Percentiles rank a stretch among this genome's conserved stretches.
These are phyloP conservation scores for Xylaria grammica DNA, from an alignment of 495 filamentous ascomycete genomes.

Conservation along the genomic window DNA sequence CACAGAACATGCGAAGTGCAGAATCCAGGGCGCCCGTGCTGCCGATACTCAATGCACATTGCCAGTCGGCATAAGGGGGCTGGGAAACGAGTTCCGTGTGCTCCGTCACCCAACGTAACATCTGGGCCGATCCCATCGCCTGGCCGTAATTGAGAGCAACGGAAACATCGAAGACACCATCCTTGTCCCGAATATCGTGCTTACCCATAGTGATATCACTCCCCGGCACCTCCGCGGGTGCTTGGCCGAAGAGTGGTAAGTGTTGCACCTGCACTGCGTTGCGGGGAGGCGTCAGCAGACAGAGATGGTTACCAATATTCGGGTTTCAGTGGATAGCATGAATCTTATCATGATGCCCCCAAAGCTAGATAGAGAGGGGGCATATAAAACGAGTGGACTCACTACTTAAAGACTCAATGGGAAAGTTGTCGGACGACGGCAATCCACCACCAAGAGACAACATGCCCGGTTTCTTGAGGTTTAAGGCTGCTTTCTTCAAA, in stretches of 20 bases:
- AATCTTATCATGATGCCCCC: neutral
- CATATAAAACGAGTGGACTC: neutral
- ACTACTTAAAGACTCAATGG: constrained; percentile 50
- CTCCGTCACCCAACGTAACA: constrained; percentile 88
- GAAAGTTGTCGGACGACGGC: constrained; percentile 88
- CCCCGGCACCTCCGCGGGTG: constrained; percentile 60
- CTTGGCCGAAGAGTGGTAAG: constrained; percentile 69
- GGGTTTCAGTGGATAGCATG: neutral
- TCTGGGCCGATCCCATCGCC: constrained; percentile 80
- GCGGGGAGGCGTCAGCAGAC: constrained; percentile 10
- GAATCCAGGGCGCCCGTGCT: constrained; percentile 80
- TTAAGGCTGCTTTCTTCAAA: constrained; percentile 76
- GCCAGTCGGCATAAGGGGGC: constrained; percentile 86
- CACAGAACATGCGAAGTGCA: constrained; percentile 75
- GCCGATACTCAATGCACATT: constrained; percentile 73
- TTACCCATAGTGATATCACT: constrained; percentile 71
- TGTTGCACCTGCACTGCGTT: constrained; percentile 36
- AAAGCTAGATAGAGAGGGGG: too few relatives aligned
- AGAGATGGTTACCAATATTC: neutral
- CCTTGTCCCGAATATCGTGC: constrained; percentile 69
- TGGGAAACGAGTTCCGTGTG: constrained; percentile 83
- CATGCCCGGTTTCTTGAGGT: constrained; percentile 71
- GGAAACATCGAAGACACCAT: constrained; percentile 65
- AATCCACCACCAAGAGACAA: constrained; percentile 94
- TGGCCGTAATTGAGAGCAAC: constrained; percentile 91